phyloP scores from a whole-genome alignment of 2,329 filamentous ascomycete genomes.

The Penicillium sp. region DNA sequence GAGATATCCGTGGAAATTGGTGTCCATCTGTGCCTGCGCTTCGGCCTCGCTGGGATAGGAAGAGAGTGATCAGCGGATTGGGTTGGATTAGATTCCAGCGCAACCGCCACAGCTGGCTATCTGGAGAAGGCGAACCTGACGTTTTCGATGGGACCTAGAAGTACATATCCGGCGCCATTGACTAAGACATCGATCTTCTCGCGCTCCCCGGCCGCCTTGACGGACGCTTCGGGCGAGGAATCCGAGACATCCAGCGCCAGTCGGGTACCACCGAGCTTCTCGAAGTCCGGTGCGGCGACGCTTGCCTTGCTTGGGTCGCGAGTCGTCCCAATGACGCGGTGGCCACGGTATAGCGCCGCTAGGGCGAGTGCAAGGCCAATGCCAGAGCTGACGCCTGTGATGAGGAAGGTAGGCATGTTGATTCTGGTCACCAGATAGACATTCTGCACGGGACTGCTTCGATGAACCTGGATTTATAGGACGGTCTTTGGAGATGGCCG shows the following conservation, averaged over 20 bases:
- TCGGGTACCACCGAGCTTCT: conserved; percentile 11
- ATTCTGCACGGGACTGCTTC: too few species aligned
- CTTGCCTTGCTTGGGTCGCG: conserved; percentile 21
- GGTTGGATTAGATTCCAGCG: too few species aligned
- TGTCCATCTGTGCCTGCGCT: conserved; percentile 23
- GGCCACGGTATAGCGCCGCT: conserved; percentile 29
- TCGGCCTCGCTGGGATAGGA: conserved; percentile 16
- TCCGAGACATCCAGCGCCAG: conserved; percentile 8
- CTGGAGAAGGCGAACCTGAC: conserved; percentile 15
- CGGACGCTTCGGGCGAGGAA: background rate
- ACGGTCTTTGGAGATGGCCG: too few species aligned
- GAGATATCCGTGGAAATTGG: conserved; percentile 46
- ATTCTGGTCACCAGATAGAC: too few species aligned
- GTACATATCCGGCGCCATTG: conserved; percentile 18
- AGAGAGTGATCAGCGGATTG: too few species aligned
- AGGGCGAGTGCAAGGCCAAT: conserved; percentile 32
- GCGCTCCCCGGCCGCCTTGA: too few species aligned
- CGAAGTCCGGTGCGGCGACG: conserved; percentile 8
- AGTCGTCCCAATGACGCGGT: conserved; percentile 35
- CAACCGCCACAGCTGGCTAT: too few species aligned
- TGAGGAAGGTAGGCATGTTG: conserved; percentile 28
- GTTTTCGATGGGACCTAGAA: conserved; percentile 24
- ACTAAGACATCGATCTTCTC: conserved; percentile 17
- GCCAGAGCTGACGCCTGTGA: conserved; percentile 38
- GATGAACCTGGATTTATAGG: too few species aligned